Percentiles rank a stretch among this genome's conserved stretches.
Conservation (phyloP, 169 alveolate species). For the Perkinsus olseni region DNA sequence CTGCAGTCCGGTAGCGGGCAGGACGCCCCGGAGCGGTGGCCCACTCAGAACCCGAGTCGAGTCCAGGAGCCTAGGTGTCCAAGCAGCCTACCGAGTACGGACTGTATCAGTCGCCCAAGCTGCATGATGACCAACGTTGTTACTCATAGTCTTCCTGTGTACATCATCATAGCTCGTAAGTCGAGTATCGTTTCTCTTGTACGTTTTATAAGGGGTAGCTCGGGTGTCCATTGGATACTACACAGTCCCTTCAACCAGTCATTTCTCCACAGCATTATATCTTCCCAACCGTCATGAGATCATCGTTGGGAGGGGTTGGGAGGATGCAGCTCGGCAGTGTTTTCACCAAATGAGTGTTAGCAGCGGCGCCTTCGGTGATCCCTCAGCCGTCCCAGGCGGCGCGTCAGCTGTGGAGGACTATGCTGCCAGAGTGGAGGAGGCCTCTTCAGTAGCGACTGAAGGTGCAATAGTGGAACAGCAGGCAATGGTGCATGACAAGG, state of each 20-base stretch:
- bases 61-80: background rate
- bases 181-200: no score
- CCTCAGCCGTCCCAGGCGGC: background rate
- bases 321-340: no score
- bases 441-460: background rate
- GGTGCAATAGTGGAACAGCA: background rate
- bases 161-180: no score
- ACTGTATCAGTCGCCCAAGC: background rate
- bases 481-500: background rate
- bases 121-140: background rate
- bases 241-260: no score
- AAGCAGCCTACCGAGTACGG: background rate
- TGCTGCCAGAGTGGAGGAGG: background rate
- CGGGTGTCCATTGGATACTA: no score
- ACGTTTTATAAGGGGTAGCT: no score
- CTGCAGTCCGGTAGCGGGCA: background rate
- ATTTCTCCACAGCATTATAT: no score
- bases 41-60: background rate
- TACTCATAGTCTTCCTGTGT: no score
- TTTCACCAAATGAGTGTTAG: background rate
- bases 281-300: no score
- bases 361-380: background rate
- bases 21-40: background rate
- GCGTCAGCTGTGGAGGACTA: background rate
- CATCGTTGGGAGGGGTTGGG: no score